Evolutionary conservation across 768 basidiomycete species (phyloP).

Genomic region (Mrakia gelida): DNA sequence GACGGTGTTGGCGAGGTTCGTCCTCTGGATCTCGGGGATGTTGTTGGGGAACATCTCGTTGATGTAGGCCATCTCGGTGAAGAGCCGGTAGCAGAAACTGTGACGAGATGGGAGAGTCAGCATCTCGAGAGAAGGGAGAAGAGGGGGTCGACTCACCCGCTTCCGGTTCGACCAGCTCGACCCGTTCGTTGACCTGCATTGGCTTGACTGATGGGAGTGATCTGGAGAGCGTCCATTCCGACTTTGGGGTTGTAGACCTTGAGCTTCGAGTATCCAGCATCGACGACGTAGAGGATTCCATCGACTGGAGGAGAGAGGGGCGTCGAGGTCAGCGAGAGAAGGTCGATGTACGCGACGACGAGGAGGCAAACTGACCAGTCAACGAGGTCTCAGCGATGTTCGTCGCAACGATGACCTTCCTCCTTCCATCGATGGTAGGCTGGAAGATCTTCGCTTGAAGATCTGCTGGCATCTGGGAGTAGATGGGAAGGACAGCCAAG

Average conservation of each 20-base stretch:
- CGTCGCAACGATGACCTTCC: conserved; percentile 97
- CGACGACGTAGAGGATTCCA: conserved; percentile 94
- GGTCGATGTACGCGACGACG: background rate
- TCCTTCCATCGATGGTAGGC: conserved; percentile 82
- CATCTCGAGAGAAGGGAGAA: conserved; percentile 14
- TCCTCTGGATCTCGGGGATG: conserved; percentile 97
- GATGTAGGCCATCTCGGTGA: conserved; percentile 92
- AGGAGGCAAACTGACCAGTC: conserved; percentile 57
- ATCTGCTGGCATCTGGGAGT: conserved; percentile 99
- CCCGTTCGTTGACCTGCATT: conserved; percentile 96
- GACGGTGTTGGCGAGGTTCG: conserved; percentile 95
- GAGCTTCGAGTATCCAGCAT: conserved; percentile 92
- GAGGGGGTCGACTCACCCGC: conserved; percentile 59
- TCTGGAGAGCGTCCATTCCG: conserved; percentile 98
- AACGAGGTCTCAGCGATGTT: conserved; percentile 98
- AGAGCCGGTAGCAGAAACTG: conserved; percentile 92
- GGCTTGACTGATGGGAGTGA: conserved; percentile 97
- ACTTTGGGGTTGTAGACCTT: conserved; percentile 99
- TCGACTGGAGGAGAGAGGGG: conserved; percentile 59
- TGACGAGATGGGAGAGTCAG: background rate
- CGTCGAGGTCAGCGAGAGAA: conserved; percentile 28
- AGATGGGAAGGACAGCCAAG: conserved; percentile 90
- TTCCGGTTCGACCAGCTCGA: conserved; percentile 92
- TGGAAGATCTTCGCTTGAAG: conserved; percentile 97
- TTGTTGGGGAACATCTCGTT: conserved; percentile 95